Conservation (phyloP, 2,329 filamentous ascomycete genomes). For the Exserohilum rostratum region DNA sequence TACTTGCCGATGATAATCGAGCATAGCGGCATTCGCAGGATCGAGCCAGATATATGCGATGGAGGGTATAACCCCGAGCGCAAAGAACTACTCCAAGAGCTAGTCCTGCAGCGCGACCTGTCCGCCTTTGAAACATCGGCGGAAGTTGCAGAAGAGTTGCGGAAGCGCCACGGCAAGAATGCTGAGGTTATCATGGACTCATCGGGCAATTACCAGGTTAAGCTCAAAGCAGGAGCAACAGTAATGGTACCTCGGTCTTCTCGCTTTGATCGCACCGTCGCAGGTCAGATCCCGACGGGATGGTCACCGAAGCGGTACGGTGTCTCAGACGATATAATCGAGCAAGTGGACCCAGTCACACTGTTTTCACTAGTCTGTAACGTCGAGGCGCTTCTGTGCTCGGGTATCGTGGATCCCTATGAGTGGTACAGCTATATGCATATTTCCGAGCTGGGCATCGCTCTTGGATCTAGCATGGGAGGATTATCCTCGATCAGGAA, state of each 20-base stretch:
- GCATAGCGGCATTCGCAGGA: slow-evolving; percentile 95
- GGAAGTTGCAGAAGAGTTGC: slow-evolving; percentile 97
- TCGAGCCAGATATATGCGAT: slow-evolving; percentile 96
- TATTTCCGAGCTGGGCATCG: slow-evolving; percentile 96
- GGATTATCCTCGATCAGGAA: slow-evolving; percentile 87
- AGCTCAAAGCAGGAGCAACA: slow-evolving; percentile 91
- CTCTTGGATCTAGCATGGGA: slow-evolving; percentile 96
- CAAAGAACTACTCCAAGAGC: slow-evolving; percentile 97
- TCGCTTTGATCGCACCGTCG: slow-evolving; percentile 94
- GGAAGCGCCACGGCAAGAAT: slow-evolving; percentile 94
- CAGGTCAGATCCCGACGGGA: slow-evolving; percentile 93
- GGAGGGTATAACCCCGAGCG: slow-evolving; percentile 92
- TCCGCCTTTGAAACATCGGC: slow-evolving; percentile 97
- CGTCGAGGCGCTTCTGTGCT: slow-evolving; percentile 84
- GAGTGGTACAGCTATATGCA: slow-evolving; percentile 99
- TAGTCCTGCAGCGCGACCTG: slow-evolving; percentile 95
- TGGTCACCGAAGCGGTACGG: slow-evolving; percentile 98
- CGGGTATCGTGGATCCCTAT: slow-evolving; percentile 97
- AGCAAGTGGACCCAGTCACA: slow-evolving; percentile 94
- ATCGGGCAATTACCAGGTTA: slow-evolving; percentile 95
- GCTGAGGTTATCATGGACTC: too few relatives aligned
- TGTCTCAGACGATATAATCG: slow-evolving; percentile 96
- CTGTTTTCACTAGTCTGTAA: slow-evolving; percentile 94
- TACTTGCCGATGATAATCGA: slow-evolving; percentile 97
- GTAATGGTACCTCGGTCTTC: slow-evolving; percentile 97